Evolutionary conservation across 1,139 yeast genomes (phyloP).

Genomic region (Candida sojae): DNA sequence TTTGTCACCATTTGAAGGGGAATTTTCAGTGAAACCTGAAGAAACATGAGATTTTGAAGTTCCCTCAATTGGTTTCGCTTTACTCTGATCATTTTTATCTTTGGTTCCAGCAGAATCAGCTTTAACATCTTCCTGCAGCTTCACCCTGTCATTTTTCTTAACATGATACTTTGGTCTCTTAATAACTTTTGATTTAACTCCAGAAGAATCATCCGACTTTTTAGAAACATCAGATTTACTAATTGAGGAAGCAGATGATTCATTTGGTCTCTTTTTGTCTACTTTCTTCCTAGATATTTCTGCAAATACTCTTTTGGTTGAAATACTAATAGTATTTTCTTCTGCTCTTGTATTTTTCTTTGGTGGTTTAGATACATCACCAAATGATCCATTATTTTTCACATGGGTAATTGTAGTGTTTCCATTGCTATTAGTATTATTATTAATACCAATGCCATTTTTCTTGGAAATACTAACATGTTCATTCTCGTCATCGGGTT

Average conservation of each 20-base stretch:
- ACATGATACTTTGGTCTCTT: slow-evolving; percentile 1
- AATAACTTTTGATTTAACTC: background rate
- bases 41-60: background rate
- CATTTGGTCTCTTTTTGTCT: slow-evolving; percentile 3
- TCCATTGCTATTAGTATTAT: background rate
- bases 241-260: slow-evolving; percentile 4
- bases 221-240: slow-evolving; percentile 3
- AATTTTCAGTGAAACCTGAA: background rate
- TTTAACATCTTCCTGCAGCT: background rate
- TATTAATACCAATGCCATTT: background rate
- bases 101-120: background rate
- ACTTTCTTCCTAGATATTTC: slow-evolving; percentile 1
- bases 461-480: background rate
- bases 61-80: background rate
- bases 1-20: background rate
- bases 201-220: background rate
- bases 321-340: background rate
- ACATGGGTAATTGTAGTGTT: background rate
- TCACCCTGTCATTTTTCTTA: background rate
- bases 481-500: background rate
- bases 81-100: background rate
- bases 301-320: background rate
- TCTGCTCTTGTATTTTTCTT: background rate
- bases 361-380: background rate
- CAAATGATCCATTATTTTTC: background rate